Evolutionary conservation across 2,329 filamentous ascomycete species (phyloP), one percentile per base, ranked within the genome.

Genomic region (Monilinia laxa): DNA sequence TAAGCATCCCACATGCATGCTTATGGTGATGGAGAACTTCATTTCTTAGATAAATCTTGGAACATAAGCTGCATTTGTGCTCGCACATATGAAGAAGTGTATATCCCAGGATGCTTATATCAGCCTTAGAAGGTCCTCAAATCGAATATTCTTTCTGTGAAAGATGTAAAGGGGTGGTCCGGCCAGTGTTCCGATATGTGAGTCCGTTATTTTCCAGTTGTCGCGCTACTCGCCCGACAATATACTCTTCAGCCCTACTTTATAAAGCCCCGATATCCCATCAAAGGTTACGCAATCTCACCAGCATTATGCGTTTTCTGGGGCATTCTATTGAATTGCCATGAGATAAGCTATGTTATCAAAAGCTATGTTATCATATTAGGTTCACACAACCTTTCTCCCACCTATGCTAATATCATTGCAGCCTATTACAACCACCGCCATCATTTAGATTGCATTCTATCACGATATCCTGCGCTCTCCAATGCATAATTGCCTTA

Each of bases 401-500:
- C 45, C 16, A 51, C 23, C 31, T 51, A 11, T 14, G 31, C 3
- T 31, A 38, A 51, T 9, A 12, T 51, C 28, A 11, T 62, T 62
- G 14, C 45, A 14, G 14, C 31, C 2, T 12, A 18, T 20, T 40
- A 4, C 16, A 28, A 4, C n/a, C 31, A 42, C 23, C 38, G 25
- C 4, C 31, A 53, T n/a, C 18, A 63, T 28, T 42, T 63, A 4
- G n/a, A 16, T 25, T 28, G 45, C 14, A 38, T 31, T 52, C 51
- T 52, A 25, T 59, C 63, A 51, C 59, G 54, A 18, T 65, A 65
- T 52, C 45, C 64, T 31, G 42, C 49, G 20, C 51, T 56, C 7
- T 59, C 42, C 42, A 25, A 40, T 16, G 42, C 45, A 40, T 70
- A 68, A 56, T 60, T 49, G 12, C 72, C 72, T 70, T 74, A 75